Evolutionary conservation across 345 rosid species (phyloP).

Genomic region (Eucalyptus cladocalyx): DNA sequence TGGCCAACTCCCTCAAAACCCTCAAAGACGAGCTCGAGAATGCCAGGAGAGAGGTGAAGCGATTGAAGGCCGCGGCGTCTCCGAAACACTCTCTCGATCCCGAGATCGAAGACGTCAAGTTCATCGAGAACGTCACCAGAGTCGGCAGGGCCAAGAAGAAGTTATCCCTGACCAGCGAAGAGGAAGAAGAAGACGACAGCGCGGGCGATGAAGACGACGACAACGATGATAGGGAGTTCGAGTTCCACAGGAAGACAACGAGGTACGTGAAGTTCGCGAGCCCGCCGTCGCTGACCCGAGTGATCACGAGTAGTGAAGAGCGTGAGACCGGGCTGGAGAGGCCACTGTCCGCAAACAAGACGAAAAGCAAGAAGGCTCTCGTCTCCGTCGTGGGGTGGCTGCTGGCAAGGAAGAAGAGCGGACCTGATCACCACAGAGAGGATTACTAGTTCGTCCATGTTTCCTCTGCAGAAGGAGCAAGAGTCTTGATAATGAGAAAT

Average conservation of each 20-base stretch:
- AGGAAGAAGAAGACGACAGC: not conserved
- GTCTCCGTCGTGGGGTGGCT: constrained; percentile 43
- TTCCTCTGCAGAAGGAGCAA: not conserved
- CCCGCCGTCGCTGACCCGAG: constrained; percentile 34
- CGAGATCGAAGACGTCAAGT: constrained; percentile 31
- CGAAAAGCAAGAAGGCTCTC: constrained; percentile 18
- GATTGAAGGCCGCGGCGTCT: constrained; percentile 1
- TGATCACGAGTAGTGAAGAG: constrained; percentile 12
- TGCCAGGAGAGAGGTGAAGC: constrained; percentile 28
- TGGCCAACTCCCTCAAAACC: constrained; percentile 14
- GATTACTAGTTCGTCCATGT: not conserved
- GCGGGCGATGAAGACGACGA: not conserved
- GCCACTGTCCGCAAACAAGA: constrained; percentile 10
- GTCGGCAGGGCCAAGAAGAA: not conserved
- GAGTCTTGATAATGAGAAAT: not conserved
- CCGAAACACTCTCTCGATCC: constrained; percentile 13
- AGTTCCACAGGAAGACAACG: constrained; percentile 38
- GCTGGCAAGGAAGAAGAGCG: constrained; percentile 33
- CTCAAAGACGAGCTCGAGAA: constrained; percentile 39
- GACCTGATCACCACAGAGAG: not conserved
- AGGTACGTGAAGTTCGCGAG: constrained; percentile 58
- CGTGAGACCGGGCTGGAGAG: constrained; percentile 1
- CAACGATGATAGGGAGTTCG: not conserved
- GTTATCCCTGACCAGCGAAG: not conserved
- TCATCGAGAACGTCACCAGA: constrained; percentile 14